phyloP scores from a whole-genome alignment of 805 yeast genomes.

The Candida ficus region DNA sequence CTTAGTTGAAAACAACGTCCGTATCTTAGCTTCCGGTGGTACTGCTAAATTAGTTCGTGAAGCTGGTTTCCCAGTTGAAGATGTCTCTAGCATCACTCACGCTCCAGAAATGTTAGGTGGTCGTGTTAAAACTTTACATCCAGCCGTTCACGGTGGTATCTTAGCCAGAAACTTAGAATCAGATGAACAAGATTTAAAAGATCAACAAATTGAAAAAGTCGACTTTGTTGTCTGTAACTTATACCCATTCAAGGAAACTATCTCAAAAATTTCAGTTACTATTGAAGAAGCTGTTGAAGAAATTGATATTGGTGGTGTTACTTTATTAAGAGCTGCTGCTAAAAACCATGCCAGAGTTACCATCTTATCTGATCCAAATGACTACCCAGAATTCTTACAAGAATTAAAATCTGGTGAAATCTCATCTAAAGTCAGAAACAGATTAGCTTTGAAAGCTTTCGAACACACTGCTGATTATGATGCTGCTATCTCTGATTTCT shows the following conservation, averaged over 20 bases:
- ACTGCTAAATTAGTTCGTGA: constrained; percentile 92
- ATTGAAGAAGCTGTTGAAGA: constrained; percentile 98
- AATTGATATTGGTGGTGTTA: constrained; percentile 97
- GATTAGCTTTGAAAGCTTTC: constrained; percentile 90
- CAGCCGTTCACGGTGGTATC: constrained; percentile 98
- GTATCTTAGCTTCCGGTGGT: constrained; percentile 96
- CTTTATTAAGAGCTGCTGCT: constrained; percentile 96
- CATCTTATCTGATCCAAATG: constrained; percentile 89
- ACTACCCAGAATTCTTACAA: constrained; percentile 80
- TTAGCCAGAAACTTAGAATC: constrained; percentile 88
- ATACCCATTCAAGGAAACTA: constrained; percentile 97
- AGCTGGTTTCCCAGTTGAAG: constrained; percentile 97
- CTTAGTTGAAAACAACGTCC: constrained; percentile 77
- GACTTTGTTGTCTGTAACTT: constrained; percentile 96
- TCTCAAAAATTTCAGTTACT: constrained; percentile 92
- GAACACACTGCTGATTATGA: constrained; percentile 99
- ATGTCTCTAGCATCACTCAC: constrained; percentile 89
- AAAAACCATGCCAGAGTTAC: constrained; percentile 97
- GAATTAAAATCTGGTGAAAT: constrained; percentile 72
- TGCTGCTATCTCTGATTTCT: constrained; percentile 90
- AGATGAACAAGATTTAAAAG: constrained; percentile 83
- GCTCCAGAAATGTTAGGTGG: constrained; percentile 99
- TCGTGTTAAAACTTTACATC: constrained; percentile 96
- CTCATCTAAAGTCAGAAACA: constrained; percentile 68
- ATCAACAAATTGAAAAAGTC: constrained; percentile 91